These are phyloP conservation scores for Penicillium sp. DNA, from an alignment of 2,329 filamentous ascomycete genomes.

Conservation along the genomic window DNA sequence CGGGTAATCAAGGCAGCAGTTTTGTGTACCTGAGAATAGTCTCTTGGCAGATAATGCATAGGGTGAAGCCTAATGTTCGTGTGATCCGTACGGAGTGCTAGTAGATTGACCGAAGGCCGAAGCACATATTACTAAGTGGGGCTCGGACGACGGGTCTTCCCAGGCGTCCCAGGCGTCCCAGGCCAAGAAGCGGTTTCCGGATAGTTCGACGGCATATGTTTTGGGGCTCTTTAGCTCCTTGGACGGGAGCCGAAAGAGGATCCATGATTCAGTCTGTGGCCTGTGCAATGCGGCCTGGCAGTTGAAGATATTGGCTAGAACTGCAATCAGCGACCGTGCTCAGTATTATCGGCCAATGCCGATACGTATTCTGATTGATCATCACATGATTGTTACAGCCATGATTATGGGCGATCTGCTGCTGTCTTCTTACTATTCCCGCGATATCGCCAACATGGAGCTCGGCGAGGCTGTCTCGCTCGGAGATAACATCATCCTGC, in stretches of 20 bases:
- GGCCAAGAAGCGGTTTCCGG: background rate
- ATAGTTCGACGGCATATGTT: background rate
- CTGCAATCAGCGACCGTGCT: background rate
- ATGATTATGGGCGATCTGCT: background rate
- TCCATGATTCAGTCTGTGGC: background rate
- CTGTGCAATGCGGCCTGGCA: background rate
- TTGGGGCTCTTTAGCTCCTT: background rate
- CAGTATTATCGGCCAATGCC: background rate
- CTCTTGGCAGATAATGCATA: too few relatives aligned
- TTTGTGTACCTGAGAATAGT: too few relatives aligned
- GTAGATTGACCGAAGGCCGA: background rate
- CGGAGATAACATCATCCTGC: conserved; percentile 16
- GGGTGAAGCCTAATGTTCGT: too few relatives aligned
- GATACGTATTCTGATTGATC: background rate
- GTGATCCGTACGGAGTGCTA: too few relatives aligned
- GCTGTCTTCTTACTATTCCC: background rate
- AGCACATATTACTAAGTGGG: background rate
- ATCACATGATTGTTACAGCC: too few relatives aligned
- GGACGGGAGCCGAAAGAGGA: background rate
- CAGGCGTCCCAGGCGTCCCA: background rate
- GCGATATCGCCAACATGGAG: background rate
- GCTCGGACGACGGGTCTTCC: background rate
- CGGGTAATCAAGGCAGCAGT: too few relatives aligned
- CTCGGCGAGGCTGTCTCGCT: conserved; percentile 2
- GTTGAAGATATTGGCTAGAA: background rate